A percentile compares a stretch with the other conserved stretches of the same genome.
These are phyloP conservation scores for Yamadazyma sp. DNA, from an alignment of 1,139 yeast genomes.

Conservation along the genomic window DNA sequence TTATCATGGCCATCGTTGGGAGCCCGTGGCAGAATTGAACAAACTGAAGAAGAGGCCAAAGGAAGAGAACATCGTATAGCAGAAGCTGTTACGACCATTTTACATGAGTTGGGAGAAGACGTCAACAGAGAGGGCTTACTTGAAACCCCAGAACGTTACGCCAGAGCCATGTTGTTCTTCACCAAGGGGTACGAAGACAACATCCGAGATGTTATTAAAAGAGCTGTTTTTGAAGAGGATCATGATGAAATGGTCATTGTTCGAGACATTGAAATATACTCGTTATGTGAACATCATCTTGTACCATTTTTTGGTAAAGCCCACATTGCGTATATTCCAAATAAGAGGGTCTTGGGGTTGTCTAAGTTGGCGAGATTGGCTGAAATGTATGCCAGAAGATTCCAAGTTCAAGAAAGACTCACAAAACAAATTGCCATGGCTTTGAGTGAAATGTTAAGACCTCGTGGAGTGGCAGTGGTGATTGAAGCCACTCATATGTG, in stretches of 20 bases:
- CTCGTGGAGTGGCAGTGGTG: constrained; percentile 97
- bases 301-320: constrained; percentile 97
- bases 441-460: constrained; percentile 81
- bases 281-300: constrained; percentile 94
- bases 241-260: constrained; percentile 99
- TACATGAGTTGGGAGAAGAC: constrained; percentile 90
- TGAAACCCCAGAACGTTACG: constrained; percentile 95
- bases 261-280: constrained; percentile 86
- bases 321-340: constrained; percentile 95
- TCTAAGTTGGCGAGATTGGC: constrained; percentile 93
- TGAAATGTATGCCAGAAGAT: constrained; percentile 92
- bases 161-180: constrained; percentile 92
- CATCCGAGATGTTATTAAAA: constrained; percentile 83
- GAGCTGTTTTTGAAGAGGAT: constrained; percentile 96
- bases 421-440: constrained; percentile 99
- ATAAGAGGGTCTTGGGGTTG: constrained; percentile 89
- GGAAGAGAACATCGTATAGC: constrained; percentile 76
- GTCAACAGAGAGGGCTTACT: constrained; percentile 81
- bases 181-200: constrained; percentile 97
- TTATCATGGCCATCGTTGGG: constrained; percentile 95
- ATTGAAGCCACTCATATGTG: constrained; percentile 99
- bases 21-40: constrained; percentile 71
- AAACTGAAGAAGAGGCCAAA: constrained; percentile 58
- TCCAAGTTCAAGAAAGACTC: constrained; percentile 94
- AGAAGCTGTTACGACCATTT: constrained; percentile 76